Evolutionary conservation across 2,329 filamentous ascomycete species (phyloP), one percentile per base, ranked within the genome.

Genomic region (Fragosphaeria purpurea): DNA sequence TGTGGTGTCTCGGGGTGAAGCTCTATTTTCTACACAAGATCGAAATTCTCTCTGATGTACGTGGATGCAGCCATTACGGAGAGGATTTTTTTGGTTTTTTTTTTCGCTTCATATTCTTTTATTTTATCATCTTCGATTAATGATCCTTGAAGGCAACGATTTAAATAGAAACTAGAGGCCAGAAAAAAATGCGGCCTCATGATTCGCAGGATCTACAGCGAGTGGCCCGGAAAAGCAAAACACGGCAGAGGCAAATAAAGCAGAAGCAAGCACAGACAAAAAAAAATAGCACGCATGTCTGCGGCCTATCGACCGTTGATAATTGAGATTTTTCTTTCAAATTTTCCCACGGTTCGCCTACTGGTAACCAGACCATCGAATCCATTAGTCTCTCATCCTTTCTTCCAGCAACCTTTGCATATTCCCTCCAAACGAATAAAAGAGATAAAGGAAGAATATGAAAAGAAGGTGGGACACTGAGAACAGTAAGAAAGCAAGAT

Each of bases 341-440:
- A 5, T 38, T 33, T 3, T 31, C 9, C 13, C 34, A 30, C 22
- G n/a, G 11, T 41, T 13, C n/a, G 41, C 41, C 7, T 37, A 33
- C 41, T 52, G 50, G 50, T 54, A 47, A 32, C 52, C 52, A 47
- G 52, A 51, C 52, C 52, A 53, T 48, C 11, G 8, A 41, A 22
- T 22, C 13, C 11, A 22, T 22, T 22, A 22, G 22, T 22, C 22
- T 22, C 22, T 22, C 22, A 22, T 22, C 22, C 22, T 22, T 22
- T 3, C 40, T 13, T 8, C 5, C 40, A n/a, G 40, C 12, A 41
- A 33, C 10, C 33, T 10, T 10, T 5, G 12, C 13, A 12, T 33
- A 13, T 31, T 34, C 11, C 30, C 10, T 9, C 4, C 7, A 32
- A 34, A 7, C 9, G 11, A 47, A 13, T 7, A 11, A 38, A 42